Conservation (phyloP, 305 asterid species). For the Solanum hybrid region DNA sequence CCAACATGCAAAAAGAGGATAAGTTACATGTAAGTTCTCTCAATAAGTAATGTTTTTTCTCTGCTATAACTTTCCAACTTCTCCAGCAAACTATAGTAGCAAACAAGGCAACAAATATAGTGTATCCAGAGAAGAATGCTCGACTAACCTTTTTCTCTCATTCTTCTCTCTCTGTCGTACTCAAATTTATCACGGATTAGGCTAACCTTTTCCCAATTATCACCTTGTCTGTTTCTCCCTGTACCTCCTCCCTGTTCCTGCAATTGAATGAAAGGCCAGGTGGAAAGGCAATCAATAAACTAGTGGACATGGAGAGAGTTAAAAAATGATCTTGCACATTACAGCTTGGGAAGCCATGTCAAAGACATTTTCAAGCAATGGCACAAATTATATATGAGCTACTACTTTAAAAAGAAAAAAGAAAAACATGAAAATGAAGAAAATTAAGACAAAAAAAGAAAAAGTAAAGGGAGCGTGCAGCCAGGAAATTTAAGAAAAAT, state of each 20-base stretch:
- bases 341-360: not conserved
- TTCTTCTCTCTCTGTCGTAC: slow-evolving; percentile 83
- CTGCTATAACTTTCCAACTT: not conserved
- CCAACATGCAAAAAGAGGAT: not conserved
- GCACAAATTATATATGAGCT: not conserved
- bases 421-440: not conserved
- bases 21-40: not conserved
- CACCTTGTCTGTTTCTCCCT: slow-evolving; percentile 36
- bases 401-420: not conserved
- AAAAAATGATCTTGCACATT: not conserved
- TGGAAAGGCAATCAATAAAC: not conserved
- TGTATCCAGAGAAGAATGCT: not conserved
- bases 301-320: not conserved
- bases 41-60: not conserved
- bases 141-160: slow-evolving; percentile 74
- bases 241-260: slow-evolving; percentile 51
- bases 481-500: not conserved
- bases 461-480: not conserved
- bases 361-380: not conserved
- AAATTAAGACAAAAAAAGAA: not conserved
- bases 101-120: not conserved
- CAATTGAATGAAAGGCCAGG: slow-evolving; percentile 1
- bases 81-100: not conserved
- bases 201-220: slow-evolving; percentile 55
- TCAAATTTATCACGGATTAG: slow-evolving; percentile 90